phyloP scores from a whole-genome alignment of 2,329 filamentous ascomycete species.

The Alternaria arborescens region DNA sequence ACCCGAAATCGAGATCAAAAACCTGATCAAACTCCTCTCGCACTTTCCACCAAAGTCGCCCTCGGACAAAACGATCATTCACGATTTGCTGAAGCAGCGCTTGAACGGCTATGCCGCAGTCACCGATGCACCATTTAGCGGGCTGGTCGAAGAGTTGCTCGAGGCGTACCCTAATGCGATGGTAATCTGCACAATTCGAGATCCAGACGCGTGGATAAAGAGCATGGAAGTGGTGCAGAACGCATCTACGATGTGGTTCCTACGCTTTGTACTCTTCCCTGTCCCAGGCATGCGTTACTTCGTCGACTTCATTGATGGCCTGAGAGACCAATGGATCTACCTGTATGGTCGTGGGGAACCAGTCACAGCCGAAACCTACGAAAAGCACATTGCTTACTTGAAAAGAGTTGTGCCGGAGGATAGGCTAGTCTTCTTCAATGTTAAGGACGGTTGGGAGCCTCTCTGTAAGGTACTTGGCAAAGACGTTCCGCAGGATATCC shows the following conservation, averaged over 20 bases:
- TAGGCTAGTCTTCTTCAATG: slow-evolving; percentile 27
- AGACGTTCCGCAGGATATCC: slow-evolving; percentile 20
- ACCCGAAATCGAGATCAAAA: slow-evolving; percentile 19
- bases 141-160: slow-evolving; percentile 57
- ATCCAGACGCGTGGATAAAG: slow-evolving; percentile 33
- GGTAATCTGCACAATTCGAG: slow-evolving; percentile 51
- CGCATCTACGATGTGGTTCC: slow-evolving; percentile 23
- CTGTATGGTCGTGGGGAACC: slow-evolving; percentile 17
- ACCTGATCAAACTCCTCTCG: slow-evolving; percentile 36
- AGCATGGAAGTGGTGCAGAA: slow-evolving; percentile 25
- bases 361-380: slow-evolving; percentile 9
- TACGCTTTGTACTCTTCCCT: slow-evolving; percentile 30
- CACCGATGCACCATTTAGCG: slow-evolving; percentile 56
- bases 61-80: slow-evolving; percentile 1
- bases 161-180: slow-evolving; percentile 60
- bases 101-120: slow-evolving; percentile 58
- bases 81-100: slow-evolving; percentile 40
- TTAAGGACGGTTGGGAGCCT: slow-evolving; percentile 34
- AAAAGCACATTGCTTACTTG: slow-evolving; percentile 25
- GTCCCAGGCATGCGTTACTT: slow-evolving; percentile 32
- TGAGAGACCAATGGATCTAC: slow-evolving; percentile 21
- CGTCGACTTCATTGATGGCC: slow-evolving; percentile 21
- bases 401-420: slow-evolving; percentile 27
- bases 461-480: slow-evolving; percentile 30
- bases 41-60: slow-evolving; percentile 19